Evolutionary conservation across 2,329 filamentous ascomycete species (phyloP).

Genomic region (Ophiocordyceps camponoti-saundersi): DNA sequence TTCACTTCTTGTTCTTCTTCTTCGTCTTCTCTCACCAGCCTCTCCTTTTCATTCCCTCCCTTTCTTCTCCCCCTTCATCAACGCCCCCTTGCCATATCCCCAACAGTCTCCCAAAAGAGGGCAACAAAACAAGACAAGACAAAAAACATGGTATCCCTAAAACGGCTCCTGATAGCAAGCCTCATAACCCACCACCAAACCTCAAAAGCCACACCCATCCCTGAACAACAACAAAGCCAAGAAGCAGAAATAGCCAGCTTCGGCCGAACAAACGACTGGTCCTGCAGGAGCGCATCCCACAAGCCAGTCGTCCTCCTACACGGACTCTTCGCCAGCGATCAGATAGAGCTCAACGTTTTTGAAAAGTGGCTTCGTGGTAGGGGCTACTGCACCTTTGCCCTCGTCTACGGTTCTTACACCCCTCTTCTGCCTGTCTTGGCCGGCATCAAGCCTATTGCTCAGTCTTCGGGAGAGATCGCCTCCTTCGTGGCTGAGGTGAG

Average conservation of each 20-base stretch:
- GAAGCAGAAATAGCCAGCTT: neutral
- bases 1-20: too few relatives aligned
- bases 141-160: too few relatives aligned
- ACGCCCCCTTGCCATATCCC: too few relatives aligned
- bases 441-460: constrained; percentile 5
- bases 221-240: too few relatives aligned
- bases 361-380: constrained; percentile 4
- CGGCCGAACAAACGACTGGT: constrained; percentile 4
- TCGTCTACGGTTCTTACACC: constrained; percentile 6
- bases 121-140: too few relatives aligned
- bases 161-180: too few relatives aligned
- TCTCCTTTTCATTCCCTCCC: too few relatives aligned
- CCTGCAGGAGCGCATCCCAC: constrained; percentile 1
- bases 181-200: too few relatives aligned
- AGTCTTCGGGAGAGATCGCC: constrained; percentile 6
- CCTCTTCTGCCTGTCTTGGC: constrained; percentile 5
- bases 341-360: constrained; percentile 6
- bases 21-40: too few relatives aligned
- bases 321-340: constrained; percentile 6
- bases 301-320: constrained; percentile 9
- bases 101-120: too few relatives aligned
- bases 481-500: constrained; percentile 5
- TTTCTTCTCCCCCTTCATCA: too few relatives aligned
- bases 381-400: constrained; percentile 7
- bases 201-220: too few relatives aligned